Evolutionary conservation across 352 stramenopile genomes (phyloP).

Genomic region (Phytophthora fragariaefolia): DNA sequence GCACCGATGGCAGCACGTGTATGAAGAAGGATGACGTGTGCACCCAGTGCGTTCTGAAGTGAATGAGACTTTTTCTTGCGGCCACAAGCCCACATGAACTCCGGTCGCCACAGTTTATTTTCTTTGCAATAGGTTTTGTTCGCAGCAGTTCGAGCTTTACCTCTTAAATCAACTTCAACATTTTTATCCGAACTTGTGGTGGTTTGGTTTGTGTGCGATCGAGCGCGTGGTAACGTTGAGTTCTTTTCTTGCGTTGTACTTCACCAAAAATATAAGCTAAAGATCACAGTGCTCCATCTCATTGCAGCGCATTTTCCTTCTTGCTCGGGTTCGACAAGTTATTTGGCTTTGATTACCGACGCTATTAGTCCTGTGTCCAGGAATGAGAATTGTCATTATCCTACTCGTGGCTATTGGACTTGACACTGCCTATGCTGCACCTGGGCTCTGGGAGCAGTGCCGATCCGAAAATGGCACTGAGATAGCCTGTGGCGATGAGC

Average conservation of each 20-base stretch:
- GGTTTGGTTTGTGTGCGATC: slow-evolving; percentile 6
- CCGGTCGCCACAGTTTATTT: not conserved
- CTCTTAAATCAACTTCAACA: no score
- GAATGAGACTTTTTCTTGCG: not conserved
- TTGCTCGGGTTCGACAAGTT: slow-evolving; percentile 6
- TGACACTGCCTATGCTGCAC: not conserved
- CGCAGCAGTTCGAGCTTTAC: no score
- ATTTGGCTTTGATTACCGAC: no score
- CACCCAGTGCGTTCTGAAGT: slow-evolving; percentile 29
- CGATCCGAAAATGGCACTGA: slow-evolving; percentile 24
- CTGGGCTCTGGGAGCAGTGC: slow-evolving; percentile 26
- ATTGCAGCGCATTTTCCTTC: not conserved
- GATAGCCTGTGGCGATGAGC: slow-evolving; percentile 10
- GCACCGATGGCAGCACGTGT: slow-evolving; percentile 27
- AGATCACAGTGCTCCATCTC: not conserved
- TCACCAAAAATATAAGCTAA: slow-evolving; percentile 23
- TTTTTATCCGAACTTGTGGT: no score
- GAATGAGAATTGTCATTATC: slow-evolving; percentile 9
- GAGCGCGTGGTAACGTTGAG: not conserved
- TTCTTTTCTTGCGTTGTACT: slow-evolving; percentile 9
- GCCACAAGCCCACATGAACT: not conserved
- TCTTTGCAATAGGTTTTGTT: not conserved
- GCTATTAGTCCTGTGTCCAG: no score
- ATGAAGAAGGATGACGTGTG: slow-evolving; percentile 30
- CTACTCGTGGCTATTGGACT: not conserved